Evolutionary conservation across 2,329 filamentous ascomycete species (phyloP), one percentile per base, ranked within the genome.

Genomic region (Beauveria sp.): DNA sequence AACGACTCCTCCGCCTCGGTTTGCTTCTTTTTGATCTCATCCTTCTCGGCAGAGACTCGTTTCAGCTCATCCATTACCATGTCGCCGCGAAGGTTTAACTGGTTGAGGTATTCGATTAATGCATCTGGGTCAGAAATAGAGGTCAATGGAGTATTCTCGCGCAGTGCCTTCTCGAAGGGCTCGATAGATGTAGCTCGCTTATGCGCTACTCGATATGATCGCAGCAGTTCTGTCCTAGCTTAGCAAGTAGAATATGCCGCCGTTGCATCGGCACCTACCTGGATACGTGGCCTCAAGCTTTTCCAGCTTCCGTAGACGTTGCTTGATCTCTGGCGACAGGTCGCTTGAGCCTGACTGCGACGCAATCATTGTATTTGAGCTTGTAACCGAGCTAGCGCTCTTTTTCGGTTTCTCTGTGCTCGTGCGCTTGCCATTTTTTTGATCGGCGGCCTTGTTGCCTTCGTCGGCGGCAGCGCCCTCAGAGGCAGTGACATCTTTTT

Each of bases 41-140:
- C 91, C 62, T 89, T 88, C 70, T 97, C 92, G 3, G 83, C 82
- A 0, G 91, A 89, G 0, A 97, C 86, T 14, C 91, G 83, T 76
- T 96, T 97, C 61, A 97, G 79, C 74, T 99, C 94, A 51, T 96
- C 89, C 84, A 96, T 87, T 3, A 96, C 87, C 90, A 99, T 96
- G 68, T 96, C 91, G 47, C 88, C 87, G 70, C 96, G 93, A 58
- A 92, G 74, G 63, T 87, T 93, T 46, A 96, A 76, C 73, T 97
- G 91, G 67, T 88, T 91, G 30, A 99, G 80, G 69, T 97, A 99
- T 73, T 97, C 93, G 7, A 92, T 84, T 40, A 99, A 80, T 2
- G 92, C 88, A 58, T 85, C 84, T 0, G 93, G 91, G 63, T 99
- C 94, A 66, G 80, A 82, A 67, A 99, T 96, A 18, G 91, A 93